A percentile compares a stretch with the other conserved stretches of the same genome.
These are phyloP conservation scores for Bipolaris bicolor DNA, from an alignment of 2,329 filamentous ascomycete genomes.

Conservation along the genomic window DNA sequence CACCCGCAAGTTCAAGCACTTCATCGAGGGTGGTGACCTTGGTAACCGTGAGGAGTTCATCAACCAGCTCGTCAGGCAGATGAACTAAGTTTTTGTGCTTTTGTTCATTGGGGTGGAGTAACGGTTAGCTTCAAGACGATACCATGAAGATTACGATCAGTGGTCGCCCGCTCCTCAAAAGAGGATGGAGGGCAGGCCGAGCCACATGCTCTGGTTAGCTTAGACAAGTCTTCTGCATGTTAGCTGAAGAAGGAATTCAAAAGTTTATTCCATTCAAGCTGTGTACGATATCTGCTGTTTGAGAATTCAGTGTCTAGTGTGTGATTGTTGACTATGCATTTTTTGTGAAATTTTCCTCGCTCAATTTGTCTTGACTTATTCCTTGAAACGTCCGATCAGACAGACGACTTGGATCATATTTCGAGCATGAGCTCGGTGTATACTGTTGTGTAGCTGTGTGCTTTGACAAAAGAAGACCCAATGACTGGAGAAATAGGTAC, in stretches of 20 bases:
- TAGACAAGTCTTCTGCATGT: constrained; percentile 35
- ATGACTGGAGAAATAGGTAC: too few relatives aligned
- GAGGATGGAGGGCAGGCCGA: constrained; percentile 37
- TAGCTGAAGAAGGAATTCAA: constrained; percentile 29
- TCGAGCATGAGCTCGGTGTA: not conserved
- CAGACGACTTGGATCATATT: too few relatives aligned
- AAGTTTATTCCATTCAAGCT: constrained; percentile 22
- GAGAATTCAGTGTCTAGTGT: not conserved
- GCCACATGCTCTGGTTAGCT: constrained; percentile 41
- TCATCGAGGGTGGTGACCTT: constrained; percentile 97
- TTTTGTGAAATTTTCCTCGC: not conserved
- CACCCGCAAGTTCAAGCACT: constrained; percentile 98
- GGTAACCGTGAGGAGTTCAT: constrained; percentile 99
- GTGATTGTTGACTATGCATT: not conserved
- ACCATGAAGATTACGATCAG: constrained; percentile 34
- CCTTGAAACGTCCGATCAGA: not conserved
- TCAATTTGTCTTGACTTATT: not conserved
- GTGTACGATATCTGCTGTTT: not conserved
- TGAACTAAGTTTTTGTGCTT: constrained; percentile 74
- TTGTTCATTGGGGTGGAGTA: constrained; percentile 35
- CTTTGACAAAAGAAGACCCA: too few relatives aligned
- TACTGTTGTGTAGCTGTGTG: not conserved
- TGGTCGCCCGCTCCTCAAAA: constrained; percentile 26
- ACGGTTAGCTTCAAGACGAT: constrained; percentile 37
- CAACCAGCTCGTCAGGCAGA: constrained; percentile 94